Evolutionary conservation across 106 monocot species (phyloP).

Genomic region (Gastrodia elata): DNA sequence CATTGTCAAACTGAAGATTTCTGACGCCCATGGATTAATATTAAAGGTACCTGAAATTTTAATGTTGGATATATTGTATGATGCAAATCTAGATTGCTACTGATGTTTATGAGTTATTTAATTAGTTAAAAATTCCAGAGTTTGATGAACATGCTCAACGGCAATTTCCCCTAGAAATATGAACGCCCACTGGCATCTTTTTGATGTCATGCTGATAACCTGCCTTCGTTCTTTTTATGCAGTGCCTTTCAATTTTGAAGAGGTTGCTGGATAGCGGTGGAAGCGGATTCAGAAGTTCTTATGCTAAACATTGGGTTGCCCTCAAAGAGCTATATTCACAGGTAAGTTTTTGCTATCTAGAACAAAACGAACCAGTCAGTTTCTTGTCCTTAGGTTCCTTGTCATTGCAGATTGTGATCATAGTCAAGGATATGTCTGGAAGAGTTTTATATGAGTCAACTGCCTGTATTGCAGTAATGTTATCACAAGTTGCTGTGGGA

Average conservation of each 20-base stretch:
- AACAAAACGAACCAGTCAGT: neutral
- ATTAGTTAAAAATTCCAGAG: neutral
- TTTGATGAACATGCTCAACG: neutral
- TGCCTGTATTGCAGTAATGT: slow-evolving; percentile 67
- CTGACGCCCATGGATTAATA: slow-evolving; percentile 46
- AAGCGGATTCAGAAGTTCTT: slow-evolving; percentile 30
- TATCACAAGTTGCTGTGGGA: slow-evolving; percentile 51
- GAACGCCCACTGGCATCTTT: neutral
- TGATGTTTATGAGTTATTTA: neutral
- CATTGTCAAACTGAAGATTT: slow-evolving; percentile 37
- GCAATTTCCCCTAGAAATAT: neutral
- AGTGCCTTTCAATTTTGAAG: slow-evolving; percentile 63
- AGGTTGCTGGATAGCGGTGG: slow-evolving; percentile 67
- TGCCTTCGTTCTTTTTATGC: slow-evolving; percentile 18
- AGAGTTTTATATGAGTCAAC: slow-evolving; percentile 78
- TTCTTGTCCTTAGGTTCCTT: neutral
- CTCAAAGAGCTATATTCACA: slow-evolving; percentile 64
- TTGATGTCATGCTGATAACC: neutral
- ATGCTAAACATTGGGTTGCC: slow-evolving; percentile 49
- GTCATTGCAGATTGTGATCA: slow-evolving; percentile 43
- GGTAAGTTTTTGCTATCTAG: slow-evolving; percentile 23
- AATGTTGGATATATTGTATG: neutral
- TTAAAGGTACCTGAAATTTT: slow-evolving; percentile 40
- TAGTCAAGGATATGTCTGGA: slow-evolving; percentile 45
- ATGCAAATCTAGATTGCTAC: neutral